These are phyloP conservation scores for Cicer judaicum DNA, from an alignment of 306 rosid species.

Conservation along the genomic window DNA sequence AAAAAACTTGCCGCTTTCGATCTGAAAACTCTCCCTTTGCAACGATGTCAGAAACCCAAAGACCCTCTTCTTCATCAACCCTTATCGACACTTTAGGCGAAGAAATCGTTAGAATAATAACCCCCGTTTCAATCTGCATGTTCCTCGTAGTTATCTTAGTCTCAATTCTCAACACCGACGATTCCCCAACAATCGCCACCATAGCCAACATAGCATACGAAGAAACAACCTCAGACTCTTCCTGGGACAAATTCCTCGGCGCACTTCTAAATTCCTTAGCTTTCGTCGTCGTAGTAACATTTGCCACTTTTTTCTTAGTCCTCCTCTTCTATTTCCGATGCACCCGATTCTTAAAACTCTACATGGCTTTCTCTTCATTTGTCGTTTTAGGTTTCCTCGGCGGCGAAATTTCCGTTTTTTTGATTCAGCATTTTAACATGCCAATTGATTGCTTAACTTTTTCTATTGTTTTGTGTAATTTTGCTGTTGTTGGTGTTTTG, in stretches of 20 bases:
- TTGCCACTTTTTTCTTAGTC: slow-evolving; percentile 73
- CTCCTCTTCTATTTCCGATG: slow-evolving; percentile 86
- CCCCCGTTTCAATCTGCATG: slow-evolving; percentile 96
- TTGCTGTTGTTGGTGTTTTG: slow-evolving; percentile 88
- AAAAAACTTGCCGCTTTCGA: slow-evolving; percentile 4
- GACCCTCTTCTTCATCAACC: slow-evolving; percentile 55
- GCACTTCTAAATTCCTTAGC: slow-evolving; percentile 81
- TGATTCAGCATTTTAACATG: slow-evolving; percentile 57
- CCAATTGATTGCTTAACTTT: slow-evolving; percentile 80
- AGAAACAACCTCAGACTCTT: slow-evolving; percentile 70
- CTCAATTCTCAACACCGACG: slow-evolving; percentile 55
- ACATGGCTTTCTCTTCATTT: slow-evolving; percentile 89
- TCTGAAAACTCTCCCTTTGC: neutral
- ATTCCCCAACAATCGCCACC: slow-evolving; percentile 52
- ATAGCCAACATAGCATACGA: slow-evolving; percentile 80
- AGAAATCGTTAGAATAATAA: slow-evolving; percentile 76
- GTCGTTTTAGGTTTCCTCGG: slow-evolving; percentile 78
- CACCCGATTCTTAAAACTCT: slow-evolving; percentile 69
- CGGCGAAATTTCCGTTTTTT: slow-evolving; percentile 64
- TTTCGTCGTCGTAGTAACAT: slow-evolving; percentile 70
- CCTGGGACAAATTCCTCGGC: slow-evolving; percentile 87
- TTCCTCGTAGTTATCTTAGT: slow-evolving; percentile 80
- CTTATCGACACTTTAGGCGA: slow-evolving; percentile 75
- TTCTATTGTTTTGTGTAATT: slow-evolving; percentile 62
- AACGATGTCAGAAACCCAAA: slow-evolving; percentile 61